Conservation (phyloP, 768 basidiomycete genomes). For the Scleroderma citrinum region DNA sequence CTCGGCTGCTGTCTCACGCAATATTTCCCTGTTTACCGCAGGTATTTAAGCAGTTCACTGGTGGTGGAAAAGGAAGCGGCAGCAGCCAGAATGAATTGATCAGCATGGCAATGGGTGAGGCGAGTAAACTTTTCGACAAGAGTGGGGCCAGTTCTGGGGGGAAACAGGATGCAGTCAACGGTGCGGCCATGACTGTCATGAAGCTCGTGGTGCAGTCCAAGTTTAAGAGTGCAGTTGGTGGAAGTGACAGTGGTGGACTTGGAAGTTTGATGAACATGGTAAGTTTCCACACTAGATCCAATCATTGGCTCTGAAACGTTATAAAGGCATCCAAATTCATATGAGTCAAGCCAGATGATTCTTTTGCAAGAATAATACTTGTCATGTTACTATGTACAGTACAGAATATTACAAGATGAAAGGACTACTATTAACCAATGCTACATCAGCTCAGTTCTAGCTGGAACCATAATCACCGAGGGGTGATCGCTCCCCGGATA, state of each 20-base stretch:
- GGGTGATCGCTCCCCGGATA: no score
- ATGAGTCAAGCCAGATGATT: no score
- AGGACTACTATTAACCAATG: no score
- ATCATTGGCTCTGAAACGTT: no score
- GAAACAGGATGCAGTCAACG: constrained; percentile 81
- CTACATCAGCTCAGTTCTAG: no score
- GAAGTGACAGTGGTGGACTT: constrained; percentile 67
- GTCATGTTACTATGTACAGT: no score
- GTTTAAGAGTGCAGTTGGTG: constrained; percentile 47
- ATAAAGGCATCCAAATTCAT: neutral
- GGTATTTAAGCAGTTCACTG: neutral
- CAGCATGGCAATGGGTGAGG: constrained; percentile 83
- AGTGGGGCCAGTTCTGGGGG: constrained; percentile 53
- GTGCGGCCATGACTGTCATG: constrained; percentile 81
- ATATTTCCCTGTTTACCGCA: neutral
- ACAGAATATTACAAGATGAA: no score
- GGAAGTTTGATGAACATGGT: constrained; percentile 57
- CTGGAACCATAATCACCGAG: no score
- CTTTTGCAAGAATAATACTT: no score
- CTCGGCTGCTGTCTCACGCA: no score
- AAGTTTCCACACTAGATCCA: neutral
- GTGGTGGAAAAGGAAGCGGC: constrained; percentile 37
- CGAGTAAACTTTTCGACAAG: constrained; percentile 53
- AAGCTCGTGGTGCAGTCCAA: constrained; percentile 74
- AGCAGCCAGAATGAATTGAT: constrained; percentile 54